These are phyloP conservation scores for Castanopsis chinensis DNA, from an alignment of 306 rosid species.

Conservation along the genomic window DNA sequence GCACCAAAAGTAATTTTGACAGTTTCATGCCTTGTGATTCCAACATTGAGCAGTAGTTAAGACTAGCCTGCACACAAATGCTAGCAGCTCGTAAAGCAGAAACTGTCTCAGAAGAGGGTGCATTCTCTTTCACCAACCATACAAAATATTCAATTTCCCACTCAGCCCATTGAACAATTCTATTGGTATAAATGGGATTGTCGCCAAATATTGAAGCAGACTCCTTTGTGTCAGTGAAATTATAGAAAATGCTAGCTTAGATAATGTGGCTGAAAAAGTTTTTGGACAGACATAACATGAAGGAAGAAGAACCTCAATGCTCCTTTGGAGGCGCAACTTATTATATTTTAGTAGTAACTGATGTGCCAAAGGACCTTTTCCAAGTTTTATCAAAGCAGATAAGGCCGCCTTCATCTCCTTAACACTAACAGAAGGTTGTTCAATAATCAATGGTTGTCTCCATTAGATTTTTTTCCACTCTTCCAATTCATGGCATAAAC, in stretches of 20 bases:
- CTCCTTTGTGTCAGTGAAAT: constrained; percentile 68
- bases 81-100: constrained; percentile 82
- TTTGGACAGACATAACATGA: constrained; percentile 80
- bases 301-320: constrained; percentile 70
- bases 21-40: constrained; percentile 85
- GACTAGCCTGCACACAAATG: constrained; percentile 83
- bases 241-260: constrained; percentile 73
- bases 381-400: constrained; percentile 71
- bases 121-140: constrained; percentile 81
- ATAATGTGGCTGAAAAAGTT: constrained; percentile 74
- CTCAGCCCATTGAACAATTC: constrained; percentile 98
- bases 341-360: constrained; percentile 63
- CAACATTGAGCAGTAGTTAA: constrained; percentile 69
- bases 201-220: constrained; percentile 89
- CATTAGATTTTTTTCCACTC: constrained; percentile 60
- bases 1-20: constrained; percentile 81
- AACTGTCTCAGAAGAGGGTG: constrained; percentile 73
- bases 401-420: constrained; percentile 69
- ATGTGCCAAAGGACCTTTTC: constrained; percentile 86
- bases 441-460: constrained; percentile 42
- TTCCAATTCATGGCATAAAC: constrained; percentile 87
- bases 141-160: constrained; percentile 91
- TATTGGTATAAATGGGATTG: constrained; percentile 79
- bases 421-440: constrained; percentile 62
- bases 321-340: constrained; percentile 68